A percentile compares a stretch with the other conserved stretches of the same genome.
These are phyloP conservation scores for Pseudomicrostroma phylloplanum DNA, from an alignment of 1,284 basidiomycete species.

Conservation along the genomic window DNA sequence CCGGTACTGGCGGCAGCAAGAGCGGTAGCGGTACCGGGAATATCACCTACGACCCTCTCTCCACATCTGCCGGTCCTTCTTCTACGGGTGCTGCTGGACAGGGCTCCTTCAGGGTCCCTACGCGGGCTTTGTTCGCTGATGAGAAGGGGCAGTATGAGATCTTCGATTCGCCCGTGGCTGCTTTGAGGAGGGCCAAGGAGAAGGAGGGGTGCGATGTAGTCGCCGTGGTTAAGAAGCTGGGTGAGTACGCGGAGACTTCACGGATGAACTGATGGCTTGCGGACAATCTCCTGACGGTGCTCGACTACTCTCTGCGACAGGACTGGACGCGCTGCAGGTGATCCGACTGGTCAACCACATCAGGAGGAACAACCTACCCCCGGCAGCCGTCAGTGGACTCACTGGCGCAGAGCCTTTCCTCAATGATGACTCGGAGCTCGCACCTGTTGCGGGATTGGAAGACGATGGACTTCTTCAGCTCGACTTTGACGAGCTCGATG, in stretches of 20 bases:
- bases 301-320: not conserved
- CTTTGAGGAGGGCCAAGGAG: slow-evolving; percentile 29
- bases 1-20: not conserved
- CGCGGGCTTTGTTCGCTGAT: slow-evolving; percentile 14
- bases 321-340: slow-evolving; percentile 40
- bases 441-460: slow-evolving; percentile 43
- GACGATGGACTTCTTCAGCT: slow-evolving; percentile 43
- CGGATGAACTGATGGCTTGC: too few relatives aligned
- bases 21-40: not conserved
- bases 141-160: slow-evolving; percentile 18
- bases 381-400: slow-evolving; percentile 15
- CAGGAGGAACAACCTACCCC: slow-evolving; percentile 20
- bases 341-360: slow-evolving; percentile 47
- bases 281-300: not conserved
- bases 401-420: slow-evolving; percentile 22
- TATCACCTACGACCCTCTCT: too few relatives aligned
- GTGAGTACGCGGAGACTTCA: not conserved
- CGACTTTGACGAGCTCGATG: slow-evolving; percentile 35
- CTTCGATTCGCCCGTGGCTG: slow-evolving; percentile 19
- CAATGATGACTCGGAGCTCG: slow-evolving; percentile 35
- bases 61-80: not conserved
- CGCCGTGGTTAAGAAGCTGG: slow-evolving; percentile 19
- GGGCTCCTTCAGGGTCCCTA: not conserved
- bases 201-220: slow-evolving; percentile 35
- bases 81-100: not conserved